These are phyloP conservation scores for Trichoderma sp. DNA, from an alignment of 2,329 filamentous ascomycete genomes.

Conservation along the genomic window DNA sequence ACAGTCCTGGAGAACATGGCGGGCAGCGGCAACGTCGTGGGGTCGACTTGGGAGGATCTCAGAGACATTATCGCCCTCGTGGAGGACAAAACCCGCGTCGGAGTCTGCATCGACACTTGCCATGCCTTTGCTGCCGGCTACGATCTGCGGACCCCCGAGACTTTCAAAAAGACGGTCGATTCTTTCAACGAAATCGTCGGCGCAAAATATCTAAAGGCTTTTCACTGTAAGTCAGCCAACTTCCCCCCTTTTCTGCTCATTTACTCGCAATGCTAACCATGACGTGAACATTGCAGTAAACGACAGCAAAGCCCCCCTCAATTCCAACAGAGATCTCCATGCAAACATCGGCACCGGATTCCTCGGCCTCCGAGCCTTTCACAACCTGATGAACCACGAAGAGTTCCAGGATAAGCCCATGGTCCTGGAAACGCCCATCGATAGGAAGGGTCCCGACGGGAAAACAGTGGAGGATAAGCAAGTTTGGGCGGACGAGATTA, in stretches of 20 bases:
- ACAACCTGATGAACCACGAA: conserved; percentile 81
- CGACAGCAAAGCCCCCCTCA: conserved; percentile 87
- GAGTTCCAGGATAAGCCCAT: conserved; percentile 78
- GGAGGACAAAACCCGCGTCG: conserved; percentile 77
- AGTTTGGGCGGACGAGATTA: conserved; percentile 92
- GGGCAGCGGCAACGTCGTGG: conserved; percentile 81
- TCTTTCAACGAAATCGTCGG: conserved; percentile 78
- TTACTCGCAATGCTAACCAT: conserved; percentile 6
- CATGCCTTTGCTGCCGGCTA: conserved; percentile 94
- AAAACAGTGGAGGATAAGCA: conserved; percentile 72
- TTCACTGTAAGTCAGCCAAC: conserved; percentile 54
- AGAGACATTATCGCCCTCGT: conserved; percentile 77
- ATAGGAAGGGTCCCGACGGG: conserved; percentile 62
- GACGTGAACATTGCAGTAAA: conserved; percentile 55
- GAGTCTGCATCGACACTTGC: conserved; percentile 95
- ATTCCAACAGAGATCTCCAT: conserved; percentile 81
- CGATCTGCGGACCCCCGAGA: conserved; percentile 72
- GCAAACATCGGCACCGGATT: conserved; percentile 97
- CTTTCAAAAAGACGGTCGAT: conserved; percentile 69
- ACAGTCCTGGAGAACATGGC: conserved; percentile 97
- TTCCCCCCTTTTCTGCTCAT: background rate
- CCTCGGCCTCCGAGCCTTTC: conserved; percentile 83
- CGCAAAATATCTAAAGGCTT: conserved; percentile 71
- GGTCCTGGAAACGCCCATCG: conserved; percentile 94
- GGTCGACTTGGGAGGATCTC: conserved; percentile 80